These are phyloP conservation scores for Phaeosphaeriaceae sp. DNA, from an alignment of 2,329 filamentous ascomycete species.

Conservation along the genomic window DNA sequence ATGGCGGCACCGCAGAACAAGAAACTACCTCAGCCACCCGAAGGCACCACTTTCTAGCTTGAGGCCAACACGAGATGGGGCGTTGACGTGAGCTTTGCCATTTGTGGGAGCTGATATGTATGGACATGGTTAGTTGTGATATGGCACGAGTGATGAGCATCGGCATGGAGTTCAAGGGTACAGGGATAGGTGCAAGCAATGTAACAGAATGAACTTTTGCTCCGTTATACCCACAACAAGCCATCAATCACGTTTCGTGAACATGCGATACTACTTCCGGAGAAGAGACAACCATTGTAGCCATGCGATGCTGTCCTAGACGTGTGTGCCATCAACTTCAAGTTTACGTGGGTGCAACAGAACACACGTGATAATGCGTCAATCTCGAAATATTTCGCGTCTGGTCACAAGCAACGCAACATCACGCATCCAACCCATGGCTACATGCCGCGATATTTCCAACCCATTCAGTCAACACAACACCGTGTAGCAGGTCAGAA, in stretches of 20 bases:
- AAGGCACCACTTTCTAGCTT: constrained; percentile 71
- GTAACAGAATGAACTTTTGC: constrained; percentile 18
- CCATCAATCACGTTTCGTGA: background rate
- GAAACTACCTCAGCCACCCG: constrained; percentile 91
- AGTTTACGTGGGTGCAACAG: background rate
- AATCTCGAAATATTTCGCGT: constrained; percentile 19
- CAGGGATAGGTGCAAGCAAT: constrained; percentile 15
- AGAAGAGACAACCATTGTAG: background rate
- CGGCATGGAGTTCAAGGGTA: constrained; percentile 37
- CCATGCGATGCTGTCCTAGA: background rate
- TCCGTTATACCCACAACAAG: background rate
- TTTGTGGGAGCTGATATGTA: background rate
- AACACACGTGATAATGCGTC: constrained; percentile 32
- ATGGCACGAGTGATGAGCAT: constrained; percentile 29
- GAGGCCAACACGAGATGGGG: background rate
- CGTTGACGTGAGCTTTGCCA: background rate
- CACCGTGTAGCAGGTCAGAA: constrained; percentile 61
- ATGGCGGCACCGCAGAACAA: constrained; percentile 93
- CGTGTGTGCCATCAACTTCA: background rate
- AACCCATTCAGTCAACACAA: constrained; percentile 55
- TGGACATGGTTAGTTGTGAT: constrained; percentile 1
- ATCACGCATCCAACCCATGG: constrained; percentile 11
- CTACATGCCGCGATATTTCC: constrained; percentile 55
- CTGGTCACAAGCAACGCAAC: background rate
- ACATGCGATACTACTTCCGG: background rate